Evolutionary conservation across 352 stramenopile species (phyloP).

Genomic region (Phytophthora fragariaefolia): DNA sequence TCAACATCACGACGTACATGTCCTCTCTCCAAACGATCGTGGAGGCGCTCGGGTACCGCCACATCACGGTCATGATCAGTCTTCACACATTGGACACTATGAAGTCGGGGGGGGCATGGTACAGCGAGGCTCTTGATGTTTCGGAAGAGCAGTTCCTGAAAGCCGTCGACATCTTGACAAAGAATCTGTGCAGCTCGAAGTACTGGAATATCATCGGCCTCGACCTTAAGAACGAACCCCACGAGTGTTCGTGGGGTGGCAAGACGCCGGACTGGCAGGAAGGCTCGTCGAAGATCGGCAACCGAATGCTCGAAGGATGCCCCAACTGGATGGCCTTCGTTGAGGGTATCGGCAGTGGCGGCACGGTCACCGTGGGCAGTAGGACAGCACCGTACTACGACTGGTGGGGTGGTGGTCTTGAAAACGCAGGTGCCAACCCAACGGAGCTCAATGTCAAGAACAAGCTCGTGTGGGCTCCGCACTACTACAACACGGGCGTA

Average conservation of each 20-base stretch:
- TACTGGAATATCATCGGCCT: slow-evolving; percentile 77
- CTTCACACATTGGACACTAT: slow-evolving; percentile 60
- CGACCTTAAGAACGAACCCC: slow-evolving; percentile 73
- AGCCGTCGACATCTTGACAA: slow-evolving; percentile 62
- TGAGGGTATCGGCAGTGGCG: slow-evolving; percentile 53
- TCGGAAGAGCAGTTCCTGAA: slow-evolving; percentile 58
- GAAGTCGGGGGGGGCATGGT: slow-evolving; percentile 62
- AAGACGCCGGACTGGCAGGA: slow-evolving; percentile 55
- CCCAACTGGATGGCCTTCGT: slow-evolving; percentile 72
- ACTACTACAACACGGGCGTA: slow-evolving; percentile 78
- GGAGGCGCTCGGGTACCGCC: slow-evolving; percentile 58
- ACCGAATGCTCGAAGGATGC: slow-evolving; percentile 63
- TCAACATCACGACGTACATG: slow-evolving; percentile 70
- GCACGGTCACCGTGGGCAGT: slow-evolving; percentile 42
- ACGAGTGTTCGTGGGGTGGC: slow-evolving; percentile 58
- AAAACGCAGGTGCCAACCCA: slow-evolving; percentile 39
- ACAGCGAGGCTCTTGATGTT: slow-evolving; percentile 51
- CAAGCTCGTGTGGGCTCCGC: slow-evolving; percentile 71
- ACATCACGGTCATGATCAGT: slow-evolving; percentile 72
- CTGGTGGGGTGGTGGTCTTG: slow-evolving; percentile 66
- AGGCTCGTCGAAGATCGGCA: slow-evolving; percentile 57
- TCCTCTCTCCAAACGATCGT: slow-evolving; percentile 58
- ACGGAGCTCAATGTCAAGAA: slow-evolving; percentile 40
- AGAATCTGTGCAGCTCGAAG: slow-evolving; percentile 51
- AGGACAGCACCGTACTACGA: slow-evolving; percentile 53